Evolutionary conservation across 2,329 filamentous ascomycete species (phyloP).

Genomic region (Fusarium chaquense): DNA sequence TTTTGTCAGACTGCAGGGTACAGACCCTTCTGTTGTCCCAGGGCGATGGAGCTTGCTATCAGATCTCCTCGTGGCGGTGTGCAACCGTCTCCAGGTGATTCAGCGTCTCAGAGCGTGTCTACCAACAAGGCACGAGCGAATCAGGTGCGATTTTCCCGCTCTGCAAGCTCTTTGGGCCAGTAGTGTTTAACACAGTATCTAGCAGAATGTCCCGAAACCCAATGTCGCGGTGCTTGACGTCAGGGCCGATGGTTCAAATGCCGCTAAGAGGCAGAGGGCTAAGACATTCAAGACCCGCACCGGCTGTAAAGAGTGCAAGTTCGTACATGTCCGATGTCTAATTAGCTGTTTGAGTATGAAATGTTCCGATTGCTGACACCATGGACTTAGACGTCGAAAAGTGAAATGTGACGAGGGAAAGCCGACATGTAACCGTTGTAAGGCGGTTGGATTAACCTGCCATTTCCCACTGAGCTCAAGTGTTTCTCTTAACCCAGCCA

Average conservation of each 20-base stretch:
- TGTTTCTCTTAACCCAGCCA: background rate
- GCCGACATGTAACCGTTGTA: slow-evolving; percentile 37
- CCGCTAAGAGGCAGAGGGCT: slow-evolving; percentile 19
- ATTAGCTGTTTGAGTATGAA: background rate
- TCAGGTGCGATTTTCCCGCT: background rate
- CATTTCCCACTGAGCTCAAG: slow-evolving; percentile 23
- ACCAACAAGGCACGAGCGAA: background rate
- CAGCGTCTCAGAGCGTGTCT: background rate
- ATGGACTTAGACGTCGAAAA: slow-evolving; percentile 36
- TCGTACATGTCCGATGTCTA: slow-evolving; percentile 5
- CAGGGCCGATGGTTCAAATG: slow-evolving; percentile 17
- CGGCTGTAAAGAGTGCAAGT: slow-evolving; percentile 44
- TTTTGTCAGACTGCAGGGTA: slow-evolving; percentile 5
- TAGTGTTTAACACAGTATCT: background rate
- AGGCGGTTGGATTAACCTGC: slow-evolving; percentile 24
- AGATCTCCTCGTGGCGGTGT: slow-evolving; percentile 9
- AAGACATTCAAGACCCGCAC: slow-evolving; percentile 40
- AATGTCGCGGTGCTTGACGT: slow-evolving; percentile 29
- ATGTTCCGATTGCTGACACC: background rate
- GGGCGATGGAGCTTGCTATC: slow-evolving; percentile 3
- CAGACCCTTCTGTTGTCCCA: slow-evolving; percentile 1
- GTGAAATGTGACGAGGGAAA: slow-evolving; percentile 44
- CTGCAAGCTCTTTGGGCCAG: no score
- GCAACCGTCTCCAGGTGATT: background rate
- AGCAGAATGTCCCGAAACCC: slow-evolving; percentile 22